phyloP scores from a whole-genome alignment of 2,329 filamentous ascomycete species.

The Furcasterigmium sp. region DNA sequence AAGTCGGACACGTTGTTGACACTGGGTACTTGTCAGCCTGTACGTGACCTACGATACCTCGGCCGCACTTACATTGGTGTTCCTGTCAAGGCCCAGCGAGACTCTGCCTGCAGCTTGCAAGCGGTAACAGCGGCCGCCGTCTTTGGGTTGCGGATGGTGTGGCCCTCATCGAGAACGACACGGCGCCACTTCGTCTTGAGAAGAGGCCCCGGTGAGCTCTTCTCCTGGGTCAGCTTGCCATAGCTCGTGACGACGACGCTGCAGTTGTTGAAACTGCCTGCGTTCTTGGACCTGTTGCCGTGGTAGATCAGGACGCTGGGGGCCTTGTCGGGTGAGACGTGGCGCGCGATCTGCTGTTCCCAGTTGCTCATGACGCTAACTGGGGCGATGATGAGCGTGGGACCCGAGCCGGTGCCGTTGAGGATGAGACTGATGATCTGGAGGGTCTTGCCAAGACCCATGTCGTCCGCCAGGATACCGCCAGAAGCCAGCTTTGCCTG shows the following conservation, averaged over 20 bases:
- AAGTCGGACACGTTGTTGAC: slow-evolving; percentile 79
- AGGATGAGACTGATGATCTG: slow-evolving; percentile 79
- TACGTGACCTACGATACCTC: not conserved
- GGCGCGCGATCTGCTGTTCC: slow-evolving; percentile 71
- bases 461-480: slow-evolving; percentile 85
- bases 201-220: slow-evolving; percentile 28
- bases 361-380: slow-evolving; percentile 89
- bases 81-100: slow-evolving; percentile 74
- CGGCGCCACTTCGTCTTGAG: slow-evolving; percentile 63
- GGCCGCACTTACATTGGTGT: slow-evolving; percentile 62
- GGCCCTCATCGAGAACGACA: slow-evolving; percentile 78
- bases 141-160: slow-evolving; percentile 72
- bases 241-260: slow-evolving; percentile 84
- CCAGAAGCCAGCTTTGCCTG: slow-evolving; percentile 66
- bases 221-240: slow-evolving; percentile 67
- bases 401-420: slow-evolving; percentile 42
- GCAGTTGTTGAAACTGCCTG: slow-evolving; percentile 55
- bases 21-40: slow-evolving; percentile 23
- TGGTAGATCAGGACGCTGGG: slow-evolving; percentile 73
- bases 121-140: slow-evolving; percentile 69
- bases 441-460: slow-evolving; percentile 87
- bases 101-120: slow-evolving; percentile 60
- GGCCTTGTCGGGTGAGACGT: slow-evolving; percentile 58
- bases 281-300: slow-evolving; percentile 53
- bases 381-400: slow-evolving; percentile 76